Conservation (phyloP, 768 basidiomycete genomes). For the Xerocomus brunneocitrinus region DNA sequence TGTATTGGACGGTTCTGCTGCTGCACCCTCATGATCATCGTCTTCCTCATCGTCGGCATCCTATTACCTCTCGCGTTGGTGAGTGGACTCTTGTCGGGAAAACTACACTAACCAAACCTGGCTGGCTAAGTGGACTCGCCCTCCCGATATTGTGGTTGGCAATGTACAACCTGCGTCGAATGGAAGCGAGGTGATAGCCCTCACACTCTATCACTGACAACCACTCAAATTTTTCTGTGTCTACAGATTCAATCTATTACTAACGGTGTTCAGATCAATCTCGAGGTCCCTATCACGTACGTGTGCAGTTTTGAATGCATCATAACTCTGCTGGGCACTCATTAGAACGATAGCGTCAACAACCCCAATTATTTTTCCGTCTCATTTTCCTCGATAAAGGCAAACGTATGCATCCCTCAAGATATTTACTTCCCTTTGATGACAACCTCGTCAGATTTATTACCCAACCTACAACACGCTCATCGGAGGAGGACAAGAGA, state of each 20-base stretch:
- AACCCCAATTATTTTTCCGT: slow-evolving; percentile 83
- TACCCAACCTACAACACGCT: slow-evolving; percentile 71
- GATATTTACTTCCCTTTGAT: background rate
- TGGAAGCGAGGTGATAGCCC: slow-evolving; percentile 42
- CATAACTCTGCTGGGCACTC: background rate
- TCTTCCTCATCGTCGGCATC: slow-evolving; percentile 65
- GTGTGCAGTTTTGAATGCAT: slow-evolving; percentile 19
- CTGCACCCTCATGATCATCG: slow-evolving; percentile 62
- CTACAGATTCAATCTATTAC: slow-evolving; percentile 35
- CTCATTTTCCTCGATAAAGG: slow-evolving; percentile 58
- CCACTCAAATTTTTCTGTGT: slow-evolving; percentile 16
- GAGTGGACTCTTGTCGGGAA: slow-evolving; percentile 20
- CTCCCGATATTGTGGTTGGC: slow-evolving; percentile 63
- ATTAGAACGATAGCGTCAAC: slow-evolving; percentile 46
- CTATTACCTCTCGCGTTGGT: slow-evolving; percentile 66
- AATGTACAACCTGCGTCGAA: slow-evolving; percentile 36
- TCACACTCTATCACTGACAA: background rate
- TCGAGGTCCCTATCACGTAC: slow-evolving; percentile 65
- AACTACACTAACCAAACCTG: slow-evolving; percentile 1
- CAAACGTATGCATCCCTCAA: slow-evolving; percentile 40
- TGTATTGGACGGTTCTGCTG: slow-evolving; percentile 70
- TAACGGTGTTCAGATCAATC: slow-evolving; percentile 51
- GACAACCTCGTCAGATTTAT: slow-evolving; percentile 43
- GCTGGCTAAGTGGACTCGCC: slow-evolving; percentile 62
- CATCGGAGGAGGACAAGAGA: slow-evolving; percentile 59